These are phyloP conservation scores for Daldinia loculata DNA, from an alignment of 495 filamentous ascomycete species.

Conservation along the genomic window DNA sequence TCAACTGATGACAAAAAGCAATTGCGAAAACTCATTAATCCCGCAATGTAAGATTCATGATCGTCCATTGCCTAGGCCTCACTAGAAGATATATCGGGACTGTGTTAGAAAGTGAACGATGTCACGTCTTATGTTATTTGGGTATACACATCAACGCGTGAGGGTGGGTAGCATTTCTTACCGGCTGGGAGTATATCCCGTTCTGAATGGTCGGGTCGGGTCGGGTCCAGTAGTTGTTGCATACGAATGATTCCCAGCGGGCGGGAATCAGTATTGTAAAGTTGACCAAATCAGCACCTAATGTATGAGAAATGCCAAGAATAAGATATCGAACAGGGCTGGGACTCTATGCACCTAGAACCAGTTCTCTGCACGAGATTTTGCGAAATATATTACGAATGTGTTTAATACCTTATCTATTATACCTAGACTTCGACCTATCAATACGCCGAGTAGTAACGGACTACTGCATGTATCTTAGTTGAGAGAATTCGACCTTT, in stretches of 20 bases:
- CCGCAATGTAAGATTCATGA: not conserved
- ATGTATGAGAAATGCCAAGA: conserved; percentile 26
- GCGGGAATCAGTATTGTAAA: conserved; percentile 11
- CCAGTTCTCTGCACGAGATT: not conserved
- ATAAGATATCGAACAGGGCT: conserved; percentile 11
- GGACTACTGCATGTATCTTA: not conserved
- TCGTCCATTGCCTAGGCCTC: not conserved
- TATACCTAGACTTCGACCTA: not conserved
- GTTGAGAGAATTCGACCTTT: not conserved
- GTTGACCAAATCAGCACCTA: conserved; percentile 5
- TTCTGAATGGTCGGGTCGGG: conserved; percentile 31
- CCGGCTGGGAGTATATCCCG: conserved; percentile 5
- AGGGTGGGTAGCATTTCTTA: conserved; percentile 13
- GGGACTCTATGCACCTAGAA: not conserved
- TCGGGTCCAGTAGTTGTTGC: conserved; percentile 13
- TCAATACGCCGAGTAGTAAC: not conserved
- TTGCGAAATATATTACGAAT: not conserved
- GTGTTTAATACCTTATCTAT: not conserved
- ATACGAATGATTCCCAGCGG: conserved; percentile 5
- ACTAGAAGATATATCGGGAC: not conserved
- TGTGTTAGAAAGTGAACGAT: not conserved
- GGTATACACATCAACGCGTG: not conserved
- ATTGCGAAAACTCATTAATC: not conserved
- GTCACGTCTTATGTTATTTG: not conserved
- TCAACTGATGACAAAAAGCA: not conserved